Evolutionary conservation across 768 basidiomycete species (phyloP), one percentile per base, ranked within the genome.

Genomic region (Rhizopogon roseolus): DNA sequence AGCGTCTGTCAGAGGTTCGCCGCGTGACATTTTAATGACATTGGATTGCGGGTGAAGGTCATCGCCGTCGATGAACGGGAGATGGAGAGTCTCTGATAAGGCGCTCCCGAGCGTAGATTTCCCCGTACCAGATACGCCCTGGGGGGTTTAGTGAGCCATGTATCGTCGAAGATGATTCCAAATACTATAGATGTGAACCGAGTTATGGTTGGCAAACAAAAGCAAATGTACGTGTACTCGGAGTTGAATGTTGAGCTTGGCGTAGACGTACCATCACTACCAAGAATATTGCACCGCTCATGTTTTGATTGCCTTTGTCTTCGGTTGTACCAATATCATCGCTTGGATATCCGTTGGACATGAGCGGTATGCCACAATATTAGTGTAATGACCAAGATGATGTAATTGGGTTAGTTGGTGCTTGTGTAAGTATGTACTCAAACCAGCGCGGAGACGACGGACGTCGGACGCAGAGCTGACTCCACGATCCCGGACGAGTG

Each of bases 61-160:
- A 66, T 97, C 94, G 28, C 88, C 95, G 63, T 98, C 95, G 55
- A 93, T 73, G 71, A 89, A 96, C 1, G 92, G 86, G 55, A 92
- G 57, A n/a, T 67, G 68, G 45, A 92, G 75, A 27, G 74, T 72
- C 38, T 71, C 60, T 6, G 88, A 80, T n/a, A 95, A 72, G 6
- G 80, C 81, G 5, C 57, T 58, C 0, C 87, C 90, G 1, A 93
- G 74, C 19, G 86, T 88, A 28, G 82, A 81, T 64, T 89, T 89
- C 7, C 88, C 86, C 32, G 84, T 82, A 13, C 86, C 86, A 0
- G 78, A 88, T 3, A 89, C 85, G 34, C 90, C 90, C 86, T 88
- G 60, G 45, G 13, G 16, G 39, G 28, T 45, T 0, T 40, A 14
- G 42, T 27, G 43, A 41, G 38, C 22, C 32, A 41, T 46, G 29